Base-by-base conservation (phyloP, 305 asterid species). In the Galium porrigens region DNA sequence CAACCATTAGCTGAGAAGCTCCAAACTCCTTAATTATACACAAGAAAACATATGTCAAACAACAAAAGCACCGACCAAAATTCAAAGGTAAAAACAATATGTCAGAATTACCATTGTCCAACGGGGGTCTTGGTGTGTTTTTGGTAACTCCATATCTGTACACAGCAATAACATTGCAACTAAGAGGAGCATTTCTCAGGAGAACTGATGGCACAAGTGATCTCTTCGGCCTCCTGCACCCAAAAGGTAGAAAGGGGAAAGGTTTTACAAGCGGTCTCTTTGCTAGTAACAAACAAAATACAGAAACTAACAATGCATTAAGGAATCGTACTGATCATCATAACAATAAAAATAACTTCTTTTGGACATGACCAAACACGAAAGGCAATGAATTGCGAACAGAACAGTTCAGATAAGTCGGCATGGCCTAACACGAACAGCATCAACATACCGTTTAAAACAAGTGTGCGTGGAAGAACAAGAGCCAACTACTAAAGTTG, bases 401-500 rank as follows among this genome's bases (percentile, higher is more conserved):
- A 44, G 18, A 12, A 3, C 18, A 44, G 51, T 44, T 44, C 17
- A 44, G 51, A 44, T 14, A 12, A 42, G 49, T 10, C 17, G 2
- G 5, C 53, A 15, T 46, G 53, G 53, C 20, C 53, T 46, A 15
- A 46, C 20, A 46, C 22, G 53, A 46, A n/a, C 48, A 59, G 56
- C 33, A 8, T 27, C 39, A n/a, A 15, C 0, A 65, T 82, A 90
- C 97, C 97, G 84, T 20, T 73, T 54, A 74, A 79, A 81, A 74
- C 70, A 70, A 64, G 27, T 34, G 53, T 77, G 73, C 62, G 60
- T 77, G 33, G 84, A 76, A 63, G 95, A 72, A 79, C 79, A 77
- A 46, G 97, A 88, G 44, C 96, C 97, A 69, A 90, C 71, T 73
- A 88, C 90, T 73, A 90, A 79, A 72, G 81, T 66, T 46, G 77